phyloP scores from a whole-genome alignment of 179 eudicot genomes.

The Actinidia chinensis region DNA sequence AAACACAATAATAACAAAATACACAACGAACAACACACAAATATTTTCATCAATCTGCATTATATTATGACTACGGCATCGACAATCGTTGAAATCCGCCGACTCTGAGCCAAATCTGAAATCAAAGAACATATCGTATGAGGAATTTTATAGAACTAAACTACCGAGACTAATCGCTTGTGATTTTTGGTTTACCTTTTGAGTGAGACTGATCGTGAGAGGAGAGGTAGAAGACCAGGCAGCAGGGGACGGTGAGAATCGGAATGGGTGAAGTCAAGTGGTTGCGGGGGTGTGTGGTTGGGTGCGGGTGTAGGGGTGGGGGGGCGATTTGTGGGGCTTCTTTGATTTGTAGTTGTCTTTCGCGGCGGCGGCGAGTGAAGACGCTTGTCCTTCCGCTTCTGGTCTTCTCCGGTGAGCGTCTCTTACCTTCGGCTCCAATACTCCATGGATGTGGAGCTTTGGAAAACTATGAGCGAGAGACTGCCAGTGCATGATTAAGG shows the following conservation, averaged over 20 bases:
- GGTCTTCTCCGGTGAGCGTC: constrained; percentile 27
- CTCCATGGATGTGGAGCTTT: too few relatives aligned
- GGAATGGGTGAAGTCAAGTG: too few relatives aligned
- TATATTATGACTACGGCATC: constrained; percentile 29
- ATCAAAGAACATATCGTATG: neutral
- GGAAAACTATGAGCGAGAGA: too few relatives aligned
- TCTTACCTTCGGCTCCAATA: constrained; percentile 19
- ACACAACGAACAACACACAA: neutral
- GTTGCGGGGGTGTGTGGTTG: too few relatives aligned
- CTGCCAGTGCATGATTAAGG: too few relatives aligned
- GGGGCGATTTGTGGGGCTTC: constrained; percentile 42
- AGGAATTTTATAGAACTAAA: neutral
- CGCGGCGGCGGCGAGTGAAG: constrained; percentile 21
- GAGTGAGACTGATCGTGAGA: constrained; percentile 80
- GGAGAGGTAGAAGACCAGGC: constrained; percentile 65
- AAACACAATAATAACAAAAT: neutral
- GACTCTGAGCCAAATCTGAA: constrained; percentile 56
- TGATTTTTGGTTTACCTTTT: constrained; percentile 38
- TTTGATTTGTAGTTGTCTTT: constrained; percentile 50
- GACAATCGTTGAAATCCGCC: constrained; percentile 39
- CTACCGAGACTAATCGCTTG: neutral
- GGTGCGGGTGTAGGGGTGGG: too few relatives aligned
- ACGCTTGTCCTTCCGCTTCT: constrained; percentile 27
- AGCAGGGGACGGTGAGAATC: constrained; percentile 56
- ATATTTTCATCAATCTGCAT: constrained; percentile 19